Percentiles rank a stretch among this genome's conserved stretches.
Conservation (phyloP, 352 stramenopile species). For the Globisporangium alternatum region DNA sequence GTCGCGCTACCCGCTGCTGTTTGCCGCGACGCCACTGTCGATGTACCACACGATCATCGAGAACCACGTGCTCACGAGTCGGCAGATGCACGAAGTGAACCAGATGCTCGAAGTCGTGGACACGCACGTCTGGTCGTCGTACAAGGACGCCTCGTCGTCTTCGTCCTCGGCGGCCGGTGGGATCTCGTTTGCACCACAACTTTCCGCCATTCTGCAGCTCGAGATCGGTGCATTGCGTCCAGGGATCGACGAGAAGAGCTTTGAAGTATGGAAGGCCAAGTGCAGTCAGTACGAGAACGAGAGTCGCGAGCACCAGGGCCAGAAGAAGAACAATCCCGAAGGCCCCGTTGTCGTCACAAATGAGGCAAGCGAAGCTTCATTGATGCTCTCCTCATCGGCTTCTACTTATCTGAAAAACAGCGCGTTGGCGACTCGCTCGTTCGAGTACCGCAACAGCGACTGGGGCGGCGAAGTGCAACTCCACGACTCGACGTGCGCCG, state of each 20-base stretch:
- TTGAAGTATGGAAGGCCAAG: constrained; percentile 51
- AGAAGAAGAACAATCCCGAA: not conserved
- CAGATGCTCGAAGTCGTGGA: constrained; percentile 81
- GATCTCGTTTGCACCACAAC: constrained; percentile 68
- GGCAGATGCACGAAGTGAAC: constrained; percentile 59
- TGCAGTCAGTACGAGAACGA: constrained; percentile 50
- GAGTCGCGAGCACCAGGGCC: constrained; percentile 17
- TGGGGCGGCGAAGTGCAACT: constrained; percentile 86
- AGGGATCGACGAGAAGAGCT: constrained; percentile 43
- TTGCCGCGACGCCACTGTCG: constrained; percentile 56
- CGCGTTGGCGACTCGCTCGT: constrained; percentile 39
- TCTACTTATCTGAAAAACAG: constrained; percentile 9
- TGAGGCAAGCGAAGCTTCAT: not conserved
- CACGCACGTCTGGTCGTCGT: constrained; percentile 77
- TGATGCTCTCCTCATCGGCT: not conserved
- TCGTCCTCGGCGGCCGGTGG: constrained; percentile 20
- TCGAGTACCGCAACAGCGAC: constrained; percentile 83
- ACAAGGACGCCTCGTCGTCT: constrained; percentile 51
- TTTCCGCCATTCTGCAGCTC: constrained; percentile 64
- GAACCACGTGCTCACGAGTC: constrained; percentile 59
- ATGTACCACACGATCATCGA: constrained; percentile 83
- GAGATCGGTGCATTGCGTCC: constrained; percentile 44
- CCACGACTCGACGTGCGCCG: constrained; percentile 70
- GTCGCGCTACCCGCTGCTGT: constrained; percentile 55
- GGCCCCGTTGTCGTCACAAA: not conserved